Base-by-base conservation (phyloP, 805 yeast genomes). In the Myxozyma monticola region DNA sequence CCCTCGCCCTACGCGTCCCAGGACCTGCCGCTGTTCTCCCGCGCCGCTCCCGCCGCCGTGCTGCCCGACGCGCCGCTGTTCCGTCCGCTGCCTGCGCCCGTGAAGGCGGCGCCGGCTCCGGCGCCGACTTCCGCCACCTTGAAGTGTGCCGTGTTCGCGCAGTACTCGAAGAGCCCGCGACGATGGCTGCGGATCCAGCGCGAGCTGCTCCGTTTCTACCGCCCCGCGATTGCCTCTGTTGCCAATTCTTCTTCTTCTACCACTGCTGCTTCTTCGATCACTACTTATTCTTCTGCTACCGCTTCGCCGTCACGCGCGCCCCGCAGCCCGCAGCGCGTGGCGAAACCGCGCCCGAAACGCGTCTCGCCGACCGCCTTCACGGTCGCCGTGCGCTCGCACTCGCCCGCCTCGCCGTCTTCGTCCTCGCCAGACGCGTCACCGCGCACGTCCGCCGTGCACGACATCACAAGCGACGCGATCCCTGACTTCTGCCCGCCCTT, bases 361-460 rank as follows among this genome's bases (percentile, higher is more conserved):
- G 43, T 38, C 15, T 48, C 52, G 37, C 48, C 51, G 8, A 48
- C 54, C 10, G 34, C 24, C 5, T 50, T 45, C 41, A 9, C 44
- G 17, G 18, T 39, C 15, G 20, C 40, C 3, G 33, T 35, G 34
- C 37, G 25, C 14, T 30, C 43, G 20, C 17, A 36, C 24, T 40
- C 40, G 33, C 29, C 49, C 4, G 35, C 42, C 9, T 10, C 49
- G 26, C 26, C 37, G 30, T 20, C 42, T 18, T 37, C 42, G 28
- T 37, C 42, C 9, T 38, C 40, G 10, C 46, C 56, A 3, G 42
- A 26, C 14, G 24, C 47, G 20, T 45, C 55, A 14, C 52, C 58
- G 17, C 51, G 56, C 17, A 36, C 42, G 15, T 43, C 49, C 14
- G 65, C 71, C 15, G 75, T 73, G 37, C 76, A 72, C 52, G 76